Conservation (phyloP, 805 yeast species). For the Scheffersomyces lignosus region DNA sequence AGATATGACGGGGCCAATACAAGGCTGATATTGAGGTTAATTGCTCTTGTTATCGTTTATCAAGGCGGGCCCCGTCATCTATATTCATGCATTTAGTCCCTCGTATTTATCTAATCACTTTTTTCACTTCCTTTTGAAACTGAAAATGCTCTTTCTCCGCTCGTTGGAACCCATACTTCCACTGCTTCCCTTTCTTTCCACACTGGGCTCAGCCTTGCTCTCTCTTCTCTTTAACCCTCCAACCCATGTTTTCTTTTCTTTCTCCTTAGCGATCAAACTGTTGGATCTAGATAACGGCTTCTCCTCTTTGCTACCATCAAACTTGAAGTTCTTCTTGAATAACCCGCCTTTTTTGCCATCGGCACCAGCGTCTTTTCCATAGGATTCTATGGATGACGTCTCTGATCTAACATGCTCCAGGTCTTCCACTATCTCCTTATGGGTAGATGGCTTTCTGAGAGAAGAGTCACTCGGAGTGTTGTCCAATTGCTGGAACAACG, state of each 20-base stretch:
- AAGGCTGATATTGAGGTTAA: too few relatives aligned
- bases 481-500: constrained; percentile 14
- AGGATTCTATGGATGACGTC: constrained; percentile 9
- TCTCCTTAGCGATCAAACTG: constrained; percentile 4
- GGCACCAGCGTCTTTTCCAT: constrained; percentile 6
- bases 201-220: constrained; percentile 10
- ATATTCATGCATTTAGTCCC: too few relatives aligned
- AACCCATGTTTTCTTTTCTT: constrained; percentile 43
- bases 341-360: constrained; percentile 10
- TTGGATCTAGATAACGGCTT: constrained; percentile 11
- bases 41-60: too few relatives aligned
- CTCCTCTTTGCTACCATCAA: constrained; percentile 18
- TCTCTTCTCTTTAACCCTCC: constrained; percentile 38
- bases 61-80: too few relatives aligned
- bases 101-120: too few relatives aligned
- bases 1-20: too few relatives aligned
- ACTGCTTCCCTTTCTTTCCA: constrained; percentile 5
- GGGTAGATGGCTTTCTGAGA: constrained; percentile 5
- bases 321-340: constrained; percentile 33
- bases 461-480: constrained; percentile 9
- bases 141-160: constrained; percentile 33
- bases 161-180: constrained; percentile 5
- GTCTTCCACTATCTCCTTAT: background rate
- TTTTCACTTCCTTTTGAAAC: constrained; percentile 31
- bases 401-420: constrained; percentile 6